These are phyloP conservation scores for Coemansia sp. DNA, from an alignment of 192 early-diverging fungal genomes.

Conservation along the genomic window DNA sequence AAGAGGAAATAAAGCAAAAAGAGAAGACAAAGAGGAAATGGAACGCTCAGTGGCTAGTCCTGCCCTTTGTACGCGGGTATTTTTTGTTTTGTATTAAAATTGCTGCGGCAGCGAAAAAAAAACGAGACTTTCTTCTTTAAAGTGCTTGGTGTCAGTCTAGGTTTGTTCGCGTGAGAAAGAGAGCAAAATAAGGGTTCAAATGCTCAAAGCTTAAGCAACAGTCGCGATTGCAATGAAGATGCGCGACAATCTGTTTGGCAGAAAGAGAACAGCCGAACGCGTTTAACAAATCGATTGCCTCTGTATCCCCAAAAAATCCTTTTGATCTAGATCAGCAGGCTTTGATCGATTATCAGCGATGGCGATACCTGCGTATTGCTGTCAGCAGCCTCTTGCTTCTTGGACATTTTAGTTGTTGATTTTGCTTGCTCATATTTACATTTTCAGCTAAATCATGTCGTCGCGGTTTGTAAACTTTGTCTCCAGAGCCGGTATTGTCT, in stretches of 20 bases:
- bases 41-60: not conserved
- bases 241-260: slow-evolving; percentile 1
- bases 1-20: slow-evolving; percentile 10
- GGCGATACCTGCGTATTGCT: not conserved
- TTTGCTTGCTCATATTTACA: not conserved
- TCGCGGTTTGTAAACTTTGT: slow-evolving; percentile 60
- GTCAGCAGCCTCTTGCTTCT: not conserved
- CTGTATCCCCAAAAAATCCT: not conserved
- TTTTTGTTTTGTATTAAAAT: slow-evolving; percentile 1
- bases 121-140: not conserved
- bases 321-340: not conserved
- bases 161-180: not conserved
- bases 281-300: not conserved
- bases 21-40: slow-evolving; percentile 1
- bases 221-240: slow-evolving; percentile 1
- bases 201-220: slow-evolving; percentile 2
- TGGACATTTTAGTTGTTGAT: not conserved
- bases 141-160: not conserved
- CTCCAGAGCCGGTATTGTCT: slow-evolving; percentile 76
- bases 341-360: slow-evolving; percentile 2
- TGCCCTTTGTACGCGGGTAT: not conserved
- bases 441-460: slow-evolving; percentile 18
- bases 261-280: not conserved
- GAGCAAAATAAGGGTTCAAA: not conserved
- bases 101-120: slow-evolving; percentile 1